Conservation (phyloP, 768 basidiomycete genomes). For the Russula ochroleuca region DNA sequence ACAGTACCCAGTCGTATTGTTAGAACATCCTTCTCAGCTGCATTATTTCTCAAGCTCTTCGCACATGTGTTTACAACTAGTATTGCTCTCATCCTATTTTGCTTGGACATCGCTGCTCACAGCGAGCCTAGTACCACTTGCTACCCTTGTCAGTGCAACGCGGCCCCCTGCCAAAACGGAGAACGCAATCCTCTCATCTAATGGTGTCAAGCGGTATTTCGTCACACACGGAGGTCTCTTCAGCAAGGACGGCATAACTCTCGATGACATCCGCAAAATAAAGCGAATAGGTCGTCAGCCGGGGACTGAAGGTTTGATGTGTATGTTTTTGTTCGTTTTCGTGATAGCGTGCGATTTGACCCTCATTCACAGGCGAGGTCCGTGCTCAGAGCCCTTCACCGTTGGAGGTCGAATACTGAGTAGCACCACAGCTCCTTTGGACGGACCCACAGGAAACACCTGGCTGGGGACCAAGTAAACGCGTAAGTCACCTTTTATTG, state of each 20-base stretch:
- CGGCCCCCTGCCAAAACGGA: constrained; percentile 43
- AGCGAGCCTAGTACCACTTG: constrained; percentile 66
- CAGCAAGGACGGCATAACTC: constrained; percentile 89
- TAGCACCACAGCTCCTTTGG: constrained; percentile 69
- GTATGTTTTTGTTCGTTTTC: constrained; percentile 48
- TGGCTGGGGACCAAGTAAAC: constrained; percentile 94
- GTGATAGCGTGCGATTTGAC: not conserved
- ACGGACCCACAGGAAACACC: constrained; percentile 88
- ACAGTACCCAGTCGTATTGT: not conserved
- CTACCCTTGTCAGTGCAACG: constrained; percentile 78
- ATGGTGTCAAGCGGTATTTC: constrained; percentile 85
- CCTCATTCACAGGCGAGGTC: constrained; percentile 54
- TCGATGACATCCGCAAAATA: constrained; percentile 89
- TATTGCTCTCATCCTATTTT: constrained; percentile 32
- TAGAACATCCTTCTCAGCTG: not conserved
- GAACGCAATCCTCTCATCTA: constrained; percentile 70
- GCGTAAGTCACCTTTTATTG: constrained; percentile 55
- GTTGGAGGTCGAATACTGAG: constrained; percentile 11
- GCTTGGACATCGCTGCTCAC: not conserved
- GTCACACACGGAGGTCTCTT: constrained; percentile 96
- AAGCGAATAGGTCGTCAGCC: constrained; percentile 86
- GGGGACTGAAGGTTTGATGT: constrained; percentile 93
- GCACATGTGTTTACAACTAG: constrained; percentile 89
- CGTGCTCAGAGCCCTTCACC: constrained; percentile 13
- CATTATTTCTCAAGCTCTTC: constrained; percentile 58